These are phyloP conservation scores for Thermochaetoides thermophila DNA, from an alignment of 495 filamentous ascomycete genomes.

Conservation along the genomic window DNA sequence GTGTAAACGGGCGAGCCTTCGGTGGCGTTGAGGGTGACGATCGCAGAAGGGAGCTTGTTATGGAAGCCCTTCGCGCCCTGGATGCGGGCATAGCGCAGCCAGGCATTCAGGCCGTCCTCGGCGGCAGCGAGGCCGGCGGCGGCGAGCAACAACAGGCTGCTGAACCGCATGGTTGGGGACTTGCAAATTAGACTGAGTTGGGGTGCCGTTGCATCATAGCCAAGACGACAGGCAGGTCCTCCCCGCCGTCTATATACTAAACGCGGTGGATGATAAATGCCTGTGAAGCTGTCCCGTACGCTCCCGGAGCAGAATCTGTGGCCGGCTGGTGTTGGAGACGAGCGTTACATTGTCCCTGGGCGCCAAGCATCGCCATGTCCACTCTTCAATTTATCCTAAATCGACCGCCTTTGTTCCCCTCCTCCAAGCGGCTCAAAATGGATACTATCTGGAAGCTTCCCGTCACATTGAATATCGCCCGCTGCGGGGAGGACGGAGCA, in stretches of 20 bases:
- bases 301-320: neutral
- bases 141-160: conserved; percentile 17
- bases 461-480: too few species aligned
- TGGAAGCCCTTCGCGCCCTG: conserved; percentile 20
- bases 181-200: neutral
- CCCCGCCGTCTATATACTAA: neutral
- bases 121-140: conserved; percentile 26
- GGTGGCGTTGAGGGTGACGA: conserved; percentile 40
- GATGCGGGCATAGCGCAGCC: conserved; percentile 50
- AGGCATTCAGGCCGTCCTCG: conserved; percentile 46
- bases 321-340: neutral
- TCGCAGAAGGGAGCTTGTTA: conserved; percentile 27
- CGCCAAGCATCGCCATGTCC: conserved; percentile 1
- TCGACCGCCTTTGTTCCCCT: too few species aligned
- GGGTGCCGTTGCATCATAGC: neutral
- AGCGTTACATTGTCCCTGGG: conserved; percentile 1
- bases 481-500: too few species aligned
- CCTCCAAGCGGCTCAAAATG: too few species aligned
- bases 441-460: too few species aligned
- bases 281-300: neutral
- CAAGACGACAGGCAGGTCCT: neutral
- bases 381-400: conserved; percentile 4
- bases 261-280: neutral
- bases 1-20: conserved; percentile 39
- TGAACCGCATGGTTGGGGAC: conserved; percentile 13